These are phyloP conservation scores for Mycena leptocephala DNA, from an alignment of 768 basidiomycete genomes.

Conservation along the genomic window DNA sequence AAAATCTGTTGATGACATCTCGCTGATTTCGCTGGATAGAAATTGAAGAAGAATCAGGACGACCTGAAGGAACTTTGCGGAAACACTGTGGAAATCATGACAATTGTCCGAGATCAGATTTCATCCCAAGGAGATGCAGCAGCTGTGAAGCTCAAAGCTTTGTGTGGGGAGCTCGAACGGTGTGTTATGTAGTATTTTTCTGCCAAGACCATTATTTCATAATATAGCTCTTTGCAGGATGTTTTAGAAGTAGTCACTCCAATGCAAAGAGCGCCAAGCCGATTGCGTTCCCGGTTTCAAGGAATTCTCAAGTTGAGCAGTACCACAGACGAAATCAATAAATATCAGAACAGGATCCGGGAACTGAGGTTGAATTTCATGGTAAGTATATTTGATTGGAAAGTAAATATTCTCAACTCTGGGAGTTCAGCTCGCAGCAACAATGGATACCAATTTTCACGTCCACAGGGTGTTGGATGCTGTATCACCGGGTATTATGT, in stretches of 20 bases:
- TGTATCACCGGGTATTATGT: not conserved
- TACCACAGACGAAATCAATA: not conserved
- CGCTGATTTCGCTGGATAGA: not conserved
- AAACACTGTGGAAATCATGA: not conserved
- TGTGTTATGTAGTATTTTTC: not conserved
- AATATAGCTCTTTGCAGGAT: not conserved
- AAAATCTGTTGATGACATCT: not conserved
- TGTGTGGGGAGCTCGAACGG: not conserved
- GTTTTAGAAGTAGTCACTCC: not conserved
- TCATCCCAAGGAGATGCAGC: not conserved
- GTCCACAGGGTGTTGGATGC: not conserved
- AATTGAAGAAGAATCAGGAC: not conserved
- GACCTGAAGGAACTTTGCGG: constrained; percentile 3
- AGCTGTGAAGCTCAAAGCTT: not conserved
- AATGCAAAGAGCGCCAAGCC: not conserved
- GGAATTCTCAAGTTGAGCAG: not conserved
- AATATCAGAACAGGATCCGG: not conserved
- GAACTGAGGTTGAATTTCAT: not conserved
- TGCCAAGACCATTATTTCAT: not conserved
- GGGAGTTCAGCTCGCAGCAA: not conserved
- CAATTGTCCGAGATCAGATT: not conserved
- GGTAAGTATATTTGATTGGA: not conserved
- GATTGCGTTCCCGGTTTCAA: not conserved
- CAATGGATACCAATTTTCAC: not conserved
- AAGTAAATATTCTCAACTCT: not conserved